Conservation (phyloP, 2,329 filamentous ascomycete species). For the Neofusicoccum ribis region DNA sequence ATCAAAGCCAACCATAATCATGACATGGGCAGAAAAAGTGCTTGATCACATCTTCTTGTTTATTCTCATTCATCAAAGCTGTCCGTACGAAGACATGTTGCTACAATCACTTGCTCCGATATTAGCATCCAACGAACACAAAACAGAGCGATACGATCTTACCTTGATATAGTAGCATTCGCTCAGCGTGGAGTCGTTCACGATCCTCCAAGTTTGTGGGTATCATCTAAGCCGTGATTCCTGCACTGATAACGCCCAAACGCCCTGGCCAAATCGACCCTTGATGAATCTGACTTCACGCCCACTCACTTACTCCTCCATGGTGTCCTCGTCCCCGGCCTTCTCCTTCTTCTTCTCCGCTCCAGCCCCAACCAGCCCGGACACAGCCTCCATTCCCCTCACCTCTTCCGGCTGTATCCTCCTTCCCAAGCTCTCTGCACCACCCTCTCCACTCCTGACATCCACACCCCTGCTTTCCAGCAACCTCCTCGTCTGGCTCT, state of each 20-base stretch:
- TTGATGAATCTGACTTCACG: not conserved
- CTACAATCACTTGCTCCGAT: too few species aligned
- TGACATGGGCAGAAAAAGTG: too few species aligned
- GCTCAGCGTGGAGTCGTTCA: not conserved
- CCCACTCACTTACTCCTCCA: slow-evolving; percentile 10
- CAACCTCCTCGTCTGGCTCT: slow-evolving; percentile 56
- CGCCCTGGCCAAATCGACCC: not conserved
- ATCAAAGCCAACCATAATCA: too few species aligned
- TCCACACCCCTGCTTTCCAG: slow-evolving; percentile 73
- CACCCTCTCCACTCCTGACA: slow-evolving; percentile 29
- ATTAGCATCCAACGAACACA: too few species aligned
- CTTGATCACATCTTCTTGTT: too few species aligned
- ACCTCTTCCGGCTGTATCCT: slow-evolving; percentile 36
- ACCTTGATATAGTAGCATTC: too few species aligned
- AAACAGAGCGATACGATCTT: too few species aligned
- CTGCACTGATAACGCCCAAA: not conserved
- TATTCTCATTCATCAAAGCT: too few species aligned
- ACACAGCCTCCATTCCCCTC: slow-evolving; percentile 37
- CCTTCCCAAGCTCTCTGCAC: slow-evolving; percentile 30
- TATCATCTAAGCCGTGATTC: not conserved
- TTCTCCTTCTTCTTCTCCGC: not conserved
- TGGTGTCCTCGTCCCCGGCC: not conserved
- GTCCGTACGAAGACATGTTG: too few species aligned
- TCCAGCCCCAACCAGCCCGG: not conserved
- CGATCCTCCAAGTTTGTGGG: not conserved